A percentile compares a stretch with the other conserved stretches of the same genome.
phyloP scores from a whole-genome alignment of 768 basidiomycete species.

The Nidula microcarpa region DNA sequence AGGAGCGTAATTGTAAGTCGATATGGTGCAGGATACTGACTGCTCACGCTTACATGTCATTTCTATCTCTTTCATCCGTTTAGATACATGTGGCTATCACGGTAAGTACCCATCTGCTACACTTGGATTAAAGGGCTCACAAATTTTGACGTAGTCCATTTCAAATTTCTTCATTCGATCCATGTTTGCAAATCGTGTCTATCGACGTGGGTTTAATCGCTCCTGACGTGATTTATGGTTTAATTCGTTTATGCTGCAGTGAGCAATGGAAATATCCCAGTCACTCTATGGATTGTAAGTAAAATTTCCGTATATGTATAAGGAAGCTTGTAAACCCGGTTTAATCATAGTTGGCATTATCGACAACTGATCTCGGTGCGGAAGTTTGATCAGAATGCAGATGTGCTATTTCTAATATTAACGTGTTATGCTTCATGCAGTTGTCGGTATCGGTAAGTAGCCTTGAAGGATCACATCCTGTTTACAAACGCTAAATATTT shows the following conservation, averaged over 20 bases:
- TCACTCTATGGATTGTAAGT: conserved; percentile 48
- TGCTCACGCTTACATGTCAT: neutral
- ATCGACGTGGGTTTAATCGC: conserved; percentile 34
- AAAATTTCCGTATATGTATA: neutral
- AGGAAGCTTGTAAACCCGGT: neutral
- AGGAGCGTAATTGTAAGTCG: conserved; percentile 51
- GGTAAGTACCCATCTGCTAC: conserved; percentile 26
- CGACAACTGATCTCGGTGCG: conserved; percentile 45
- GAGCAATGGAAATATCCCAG: conserved; percentile 38
- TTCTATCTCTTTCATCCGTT: neutral
- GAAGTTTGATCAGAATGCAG: neutral
- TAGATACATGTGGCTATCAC: conserved; percentile 56
- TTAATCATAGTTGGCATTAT: conserved; percentile 24
- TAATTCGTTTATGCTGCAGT: conserved; percentile 20
- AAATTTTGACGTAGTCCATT: conserved; percentile 29
- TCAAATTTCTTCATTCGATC: conserved; percentile 49
- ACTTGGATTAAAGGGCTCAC: neutral
- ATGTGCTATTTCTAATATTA: neutral
- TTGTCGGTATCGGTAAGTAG: conserved; percentile 31
- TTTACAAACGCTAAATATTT: neutral
- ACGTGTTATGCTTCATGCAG: conserved; percentile 14
- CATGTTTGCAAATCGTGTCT: conserved; percentile 50
- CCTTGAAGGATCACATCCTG: neutral
- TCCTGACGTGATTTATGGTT: neutral
- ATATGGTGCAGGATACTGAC: neutral